Percentiles rank a stretch among this genome's conserved stretches.
Evolutionary conservation across 768 basidiomycete species (phyloP).

Genomic region (Boletellus ananas): DNA sequence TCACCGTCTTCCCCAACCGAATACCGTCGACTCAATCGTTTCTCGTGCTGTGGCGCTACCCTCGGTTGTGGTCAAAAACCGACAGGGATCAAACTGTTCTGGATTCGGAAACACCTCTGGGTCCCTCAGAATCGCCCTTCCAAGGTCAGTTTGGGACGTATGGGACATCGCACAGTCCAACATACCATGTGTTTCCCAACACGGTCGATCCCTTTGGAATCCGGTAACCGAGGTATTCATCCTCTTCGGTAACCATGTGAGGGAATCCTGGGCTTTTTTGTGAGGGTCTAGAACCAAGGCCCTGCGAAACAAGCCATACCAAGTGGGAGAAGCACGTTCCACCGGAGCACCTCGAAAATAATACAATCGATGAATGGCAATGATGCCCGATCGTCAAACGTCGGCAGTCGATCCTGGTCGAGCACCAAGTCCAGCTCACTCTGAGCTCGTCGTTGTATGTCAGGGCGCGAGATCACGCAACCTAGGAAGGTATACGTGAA

Average conservation of each 20-base stretch:
- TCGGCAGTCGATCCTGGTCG: constrained; percentile 7
- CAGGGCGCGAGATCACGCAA: constrained; percentile 10
- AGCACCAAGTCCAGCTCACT: constrained; percentile 13
- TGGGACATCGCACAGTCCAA: not conserved
- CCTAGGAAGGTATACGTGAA: constrained; percentile 8
- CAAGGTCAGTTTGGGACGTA: not conserved
- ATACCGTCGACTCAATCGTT: too few species aligned
- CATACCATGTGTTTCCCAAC: constrained; percentile 39
- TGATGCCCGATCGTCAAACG: constrained; percentile 11
- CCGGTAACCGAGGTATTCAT: constrained; percentile 27
- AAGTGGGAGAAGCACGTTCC: constrained; percentile 11
- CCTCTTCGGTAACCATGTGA: constrained; percentile 34
- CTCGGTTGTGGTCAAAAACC: too few species aligned
- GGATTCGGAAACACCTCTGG: too few species aligned
- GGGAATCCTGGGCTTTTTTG: constrained; percentile 17
- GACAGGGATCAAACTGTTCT: too few species aligned
- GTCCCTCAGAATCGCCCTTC: too few species aligned
- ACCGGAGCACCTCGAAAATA: constrained; percentile 10
- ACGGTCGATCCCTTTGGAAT: constrained; percentile 42
- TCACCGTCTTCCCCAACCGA: too few species aligned
- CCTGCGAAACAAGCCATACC: not conserved
- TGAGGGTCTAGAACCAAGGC: not conserved
- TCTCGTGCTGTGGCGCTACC: too few species aligned
- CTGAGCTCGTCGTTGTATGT: constrained; percentile 12
- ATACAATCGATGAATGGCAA: constrained; percentile 14